These are phyloP conservation scores for Nepenthes mirabilis DNA, from an alignment of 148 eudicot species.

Conservation along the genomic window DNA sequence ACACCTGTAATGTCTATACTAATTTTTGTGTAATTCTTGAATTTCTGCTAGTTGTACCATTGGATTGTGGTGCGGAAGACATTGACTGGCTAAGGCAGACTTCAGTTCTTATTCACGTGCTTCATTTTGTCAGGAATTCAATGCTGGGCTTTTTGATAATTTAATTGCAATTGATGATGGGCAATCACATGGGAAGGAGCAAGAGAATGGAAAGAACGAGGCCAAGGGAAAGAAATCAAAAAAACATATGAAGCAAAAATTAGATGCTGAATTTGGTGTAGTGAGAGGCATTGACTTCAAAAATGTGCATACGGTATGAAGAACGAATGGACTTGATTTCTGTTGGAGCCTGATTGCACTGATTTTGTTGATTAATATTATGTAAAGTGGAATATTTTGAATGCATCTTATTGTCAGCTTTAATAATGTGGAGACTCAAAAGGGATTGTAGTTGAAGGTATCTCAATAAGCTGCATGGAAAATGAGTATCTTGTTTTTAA, in stretches of 20 bases:
- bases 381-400: not conserved
- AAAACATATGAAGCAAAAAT: slow-evolving; percentile 41
- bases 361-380: not conserved
- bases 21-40: not conserved
- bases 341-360: not conserved
- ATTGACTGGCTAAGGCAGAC: not conserved
- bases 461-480: no score
- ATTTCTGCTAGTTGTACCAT: not conserved
- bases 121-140: slow-evolving; percentile 49
- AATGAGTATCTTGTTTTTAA: no score
- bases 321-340: not conserved
- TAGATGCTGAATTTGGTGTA: slow-evolving; percentile 90
- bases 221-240: slow-evolving; percentile 38
- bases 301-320: slow-evolving; percentile 76
- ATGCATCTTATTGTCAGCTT: not conserved
- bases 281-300: slow-evolving; percentile 97
- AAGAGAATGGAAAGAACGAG: slow-evolving; percentile 29
- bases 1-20: not conserved
- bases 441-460: no score
- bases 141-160: slow-evolving; percentile 93
- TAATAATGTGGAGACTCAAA: no score
- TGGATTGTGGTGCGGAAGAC: not conserved
- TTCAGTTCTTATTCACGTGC: slow-evolving; percentile 1
- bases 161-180: slow-evolving; percentile 76
- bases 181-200: slow-evolving; percentile 42